Evolutionary conservation across 2,329 filamentous ascomycete species (phyloP).

Genomic region (Botrytis tulipae): DNA sequence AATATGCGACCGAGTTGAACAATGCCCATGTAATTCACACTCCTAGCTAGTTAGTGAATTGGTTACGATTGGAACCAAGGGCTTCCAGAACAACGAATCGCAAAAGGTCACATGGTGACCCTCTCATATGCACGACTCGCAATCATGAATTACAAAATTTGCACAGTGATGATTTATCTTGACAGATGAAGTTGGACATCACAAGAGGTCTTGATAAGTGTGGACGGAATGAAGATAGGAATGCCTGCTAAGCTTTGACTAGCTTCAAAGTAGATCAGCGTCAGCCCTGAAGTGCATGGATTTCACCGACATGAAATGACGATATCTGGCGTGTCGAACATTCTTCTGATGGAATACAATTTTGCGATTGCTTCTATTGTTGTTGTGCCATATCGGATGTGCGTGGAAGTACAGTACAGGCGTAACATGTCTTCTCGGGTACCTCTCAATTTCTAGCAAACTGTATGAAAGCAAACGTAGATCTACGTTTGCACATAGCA

Average conservation of each 20-base stretch:
- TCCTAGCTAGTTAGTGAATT: background rate
- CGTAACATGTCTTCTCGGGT: background rate
- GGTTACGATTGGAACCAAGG: background rate
- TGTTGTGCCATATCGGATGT: background rate
- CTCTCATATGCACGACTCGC: background rate
- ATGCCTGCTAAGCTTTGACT: background rate
- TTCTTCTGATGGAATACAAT: background rate
- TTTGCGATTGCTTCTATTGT: background rate
- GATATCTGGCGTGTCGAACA: background rate
- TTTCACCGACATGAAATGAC: background rate
- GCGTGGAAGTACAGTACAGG: background rate
- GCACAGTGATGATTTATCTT: background rate
- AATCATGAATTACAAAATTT: background rate
- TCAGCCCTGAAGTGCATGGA: background rate
- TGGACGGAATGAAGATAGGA: background rate
- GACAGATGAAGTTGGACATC: background rate
- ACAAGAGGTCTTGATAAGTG: background rate
- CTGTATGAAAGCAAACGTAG: background rate
- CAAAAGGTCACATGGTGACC: background rate
- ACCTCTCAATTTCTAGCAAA: background rate
- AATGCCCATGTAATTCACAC: background rate
- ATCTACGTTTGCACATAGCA: background rate
- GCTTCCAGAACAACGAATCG: background rate
- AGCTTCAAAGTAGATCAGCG: background rate
- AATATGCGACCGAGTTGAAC: background rate